Evolutionary conservation across 768 basidiomycete species (phyloP).

Genomic region (Pisolithus tinctorius): DNA sequence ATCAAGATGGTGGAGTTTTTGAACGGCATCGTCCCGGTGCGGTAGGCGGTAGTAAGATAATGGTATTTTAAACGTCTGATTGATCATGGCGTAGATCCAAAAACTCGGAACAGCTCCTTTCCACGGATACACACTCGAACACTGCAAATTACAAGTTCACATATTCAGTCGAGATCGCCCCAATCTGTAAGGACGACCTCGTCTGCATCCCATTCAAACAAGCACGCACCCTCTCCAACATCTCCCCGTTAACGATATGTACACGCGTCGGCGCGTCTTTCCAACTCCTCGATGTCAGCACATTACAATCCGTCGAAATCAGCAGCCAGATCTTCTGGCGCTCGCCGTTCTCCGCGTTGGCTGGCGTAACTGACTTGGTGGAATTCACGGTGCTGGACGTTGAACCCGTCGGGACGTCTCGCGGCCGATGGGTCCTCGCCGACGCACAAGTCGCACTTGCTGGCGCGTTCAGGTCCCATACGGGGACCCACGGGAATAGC

Average conservation of each 20-base stretch:
- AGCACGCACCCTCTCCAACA: slow-evolving; percentile 80
- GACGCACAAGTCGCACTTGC: slow-evolving; percentile 87
- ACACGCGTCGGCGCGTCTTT: slow-evolving; percentile 88
- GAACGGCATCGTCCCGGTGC: slow-evolving; percentile 75
- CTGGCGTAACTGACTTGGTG: slow-evolving; percentile 75
- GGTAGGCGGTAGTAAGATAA: slow-evolving; percentile 42
- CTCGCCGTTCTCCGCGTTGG: slow-evolving; percentile 79
- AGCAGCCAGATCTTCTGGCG: slow-evolving; percentile 83
- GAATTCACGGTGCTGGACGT: slow-evolving; percentile 96
- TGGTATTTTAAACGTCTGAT: background rate
- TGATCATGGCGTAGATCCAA: slow-evolving; percentile 55
- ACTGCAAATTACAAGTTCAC: slow-evolving; percentile 97
- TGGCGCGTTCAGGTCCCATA: slow-evolving; percentile 64
- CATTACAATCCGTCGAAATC: slow-evolving; percentile 79
- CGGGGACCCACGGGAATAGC: slow-evolving; percentile 33
- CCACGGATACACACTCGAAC: slow-evolving; percentile 83
- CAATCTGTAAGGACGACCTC: slow-evolving; percentile 97
- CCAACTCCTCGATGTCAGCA: slow-evolving; percentile 85
- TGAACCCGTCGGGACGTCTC: slow-evolving; percentile 65
- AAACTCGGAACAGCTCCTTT: slow-evolving; percentile 89
- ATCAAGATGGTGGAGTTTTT: slow-evolving; percentile 97
- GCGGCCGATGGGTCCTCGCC: slow-evolving; percentile 77
- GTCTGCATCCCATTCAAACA: slow-evolving; percentile 82
- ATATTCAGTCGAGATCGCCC: slow-evolving; percentile 94
- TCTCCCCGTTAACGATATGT: slow-evolving; percentile 82